These are phyloP conservation scores for Wickerhamiella brachini DNA, from an alignment of 805 yeast genomes.

Conservation along the genomic window DNA sequence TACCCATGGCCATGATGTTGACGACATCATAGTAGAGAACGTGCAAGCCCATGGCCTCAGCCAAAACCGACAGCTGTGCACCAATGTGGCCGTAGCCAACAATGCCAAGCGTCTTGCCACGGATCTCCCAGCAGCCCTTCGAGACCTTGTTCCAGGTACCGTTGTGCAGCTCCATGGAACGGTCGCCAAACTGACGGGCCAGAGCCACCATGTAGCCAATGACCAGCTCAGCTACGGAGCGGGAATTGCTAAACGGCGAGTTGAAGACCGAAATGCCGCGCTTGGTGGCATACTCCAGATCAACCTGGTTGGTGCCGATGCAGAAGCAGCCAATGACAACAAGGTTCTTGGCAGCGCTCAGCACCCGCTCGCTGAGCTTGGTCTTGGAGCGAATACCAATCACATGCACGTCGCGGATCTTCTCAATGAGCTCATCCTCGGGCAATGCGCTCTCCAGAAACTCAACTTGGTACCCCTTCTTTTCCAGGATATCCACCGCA, in stretches of 20 bases:
- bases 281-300: conserved; percentile 79
- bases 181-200: conserved; percentile 94
- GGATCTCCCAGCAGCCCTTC: conserved; percentile 94
- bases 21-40: conserved; percentile 83
- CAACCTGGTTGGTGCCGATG: conserved; percentile 97
- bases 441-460: conserved; percentile 77
- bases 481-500: conserved; percentile 70
- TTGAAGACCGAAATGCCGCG: conserved; percentile 93
- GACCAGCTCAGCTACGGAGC: conserved; percentile 96
- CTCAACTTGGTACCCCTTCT: conserved; percentile 96
- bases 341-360: conserved; percentile 78
- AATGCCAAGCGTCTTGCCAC: conserved; percentile 96
- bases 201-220: conserved; percentile 87
- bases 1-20: conserved; percentile 94
- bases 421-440: conserved; percentile 88
- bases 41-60: conserved; percentile 96
- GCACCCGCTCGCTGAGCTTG: conserved; percentile 61
- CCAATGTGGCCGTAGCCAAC: conserved; percentile 98
- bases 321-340: conserved; percentile 95
- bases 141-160: conserved; percentile 97
- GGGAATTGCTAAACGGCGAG: conserved; percentile 96
- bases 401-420: conserved; percentile 87
- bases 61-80: conserved; percentile 87
- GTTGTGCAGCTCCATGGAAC: conserved; percentile 88
- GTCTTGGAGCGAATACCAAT: conserved; percentile 98